A percentile compares a stretch with the other conserved stretches of the same genome.
phyloP scores from a whole-genome alignment of 2,329 filamentous ascomycete species.

The Talaromyces amestolkiae region DNA sequence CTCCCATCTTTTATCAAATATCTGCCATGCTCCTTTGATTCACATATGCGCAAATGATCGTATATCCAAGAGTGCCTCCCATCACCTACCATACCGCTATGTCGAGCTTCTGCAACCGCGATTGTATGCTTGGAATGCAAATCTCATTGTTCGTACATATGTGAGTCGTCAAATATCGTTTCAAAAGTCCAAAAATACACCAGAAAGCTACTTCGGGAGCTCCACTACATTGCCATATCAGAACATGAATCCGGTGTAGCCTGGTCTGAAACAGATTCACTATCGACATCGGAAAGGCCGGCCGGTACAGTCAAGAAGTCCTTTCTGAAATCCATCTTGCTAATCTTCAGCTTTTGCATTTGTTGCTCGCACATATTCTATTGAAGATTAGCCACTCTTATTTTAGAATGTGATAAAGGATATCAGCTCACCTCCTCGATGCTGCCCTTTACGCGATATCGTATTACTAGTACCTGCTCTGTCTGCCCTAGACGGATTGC shows the following conservation, averaged over 20 bases:
- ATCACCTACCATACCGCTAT: too few species aligned
- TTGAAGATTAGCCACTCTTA: not conserved
- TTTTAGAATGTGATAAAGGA: not conserved
- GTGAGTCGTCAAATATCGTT: not conserved
- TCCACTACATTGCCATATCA: not conserved
- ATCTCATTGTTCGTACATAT: not conserved
- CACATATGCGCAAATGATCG: too few species aligned
- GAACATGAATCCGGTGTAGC: not conserved
- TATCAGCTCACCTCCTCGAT: conserved; percentile 45
- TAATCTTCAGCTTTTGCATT: conserved; percentile 30
- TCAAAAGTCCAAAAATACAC: not conserved
- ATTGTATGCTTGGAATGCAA: not conserved
- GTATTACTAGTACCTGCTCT: conserved; percentile 43
- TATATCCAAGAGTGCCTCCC: too few species aligned
- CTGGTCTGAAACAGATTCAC: not conserved
- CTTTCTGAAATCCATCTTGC: conserved; percentile 16
- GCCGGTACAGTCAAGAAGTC: not conserved
- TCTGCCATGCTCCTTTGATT: too few species aligned
- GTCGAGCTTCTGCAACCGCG: too few species aligned
- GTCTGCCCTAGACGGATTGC: conserved; percentile 50
- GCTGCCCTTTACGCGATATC: conserved; percentile 46
- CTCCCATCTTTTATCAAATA: too few species aligned
- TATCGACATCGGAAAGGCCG: not conserved
- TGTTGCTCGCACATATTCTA: conserved; percentile 28
- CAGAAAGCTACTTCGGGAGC: not conserved